A percentile compares a stretch with the other conserved stretches of the same genome.
phyloP scores from a whole-genome alignment of 2,329 filamentous ascomycete species.

The Fusarium sambucinum region DNA sequence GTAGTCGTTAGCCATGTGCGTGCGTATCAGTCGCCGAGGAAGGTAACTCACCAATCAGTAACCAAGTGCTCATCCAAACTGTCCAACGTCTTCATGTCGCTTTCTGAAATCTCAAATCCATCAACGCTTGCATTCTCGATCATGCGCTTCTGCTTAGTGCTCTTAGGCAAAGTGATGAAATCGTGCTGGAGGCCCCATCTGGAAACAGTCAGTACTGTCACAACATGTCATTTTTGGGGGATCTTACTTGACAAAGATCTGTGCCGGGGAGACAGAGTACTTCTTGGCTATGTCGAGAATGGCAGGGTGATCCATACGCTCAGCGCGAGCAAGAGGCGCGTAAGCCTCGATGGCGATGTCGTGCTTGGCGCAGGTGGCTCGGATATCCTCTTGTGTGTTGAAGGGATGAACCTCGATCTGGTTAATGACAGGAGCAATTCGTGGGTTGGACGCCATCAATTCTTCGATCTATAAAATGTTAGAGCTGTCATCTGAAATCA shows the following conservation, averaged over 20 bases:
- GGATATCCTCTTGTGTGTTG: conserved; percentile 78
- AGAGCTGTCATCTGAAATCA: fast-evolving
- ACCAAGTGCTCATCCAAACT: conserved; percentile 78
- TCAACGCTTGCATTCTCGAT: conserved; percentile 73
- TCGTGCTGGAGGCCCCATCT: conserved; percentile 83
- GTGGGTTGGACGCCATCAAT: conserved; percentile 71
- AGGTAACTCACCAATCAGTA: conserved; percentile 68
- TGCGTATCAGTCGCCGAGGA: fast-evolving
- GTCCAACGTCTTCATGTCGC: conserved; percentile 74
- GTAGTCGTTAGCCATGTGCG: not conserved
- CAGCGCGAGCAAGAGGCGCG: conserved; percentile 78
- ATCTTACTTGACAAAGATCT: conserved; percentile 72
- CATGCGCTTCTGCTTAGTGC: conserved; percentile 71
- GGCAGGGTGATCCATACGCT: conserved; percentile 75
- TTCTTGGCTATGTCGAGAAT: conserved; percentile 73
- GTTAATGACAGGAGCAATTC: conserved; percentile 76
- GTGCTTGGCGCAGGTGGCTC: conserved; percentile 73
- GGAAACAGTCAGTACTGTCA: not conserved
- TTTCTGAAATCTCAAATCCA: conserved; percentile 69
- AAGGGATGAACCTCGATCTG: conserved; percentile 88
- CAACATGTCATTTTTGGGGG: fast-evolving
- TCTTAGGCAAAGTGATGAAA: conserved; percentile 81
- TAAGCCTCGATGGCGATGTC: conserved; percentile 82
- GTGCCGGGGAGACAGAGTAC: conserved; percentile 77
- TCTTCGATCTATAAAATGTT: conserved; percentile 69